Conservation (phyloP, 768 basidiomycete genomes). For the Tulasnella sp. region DNA sequence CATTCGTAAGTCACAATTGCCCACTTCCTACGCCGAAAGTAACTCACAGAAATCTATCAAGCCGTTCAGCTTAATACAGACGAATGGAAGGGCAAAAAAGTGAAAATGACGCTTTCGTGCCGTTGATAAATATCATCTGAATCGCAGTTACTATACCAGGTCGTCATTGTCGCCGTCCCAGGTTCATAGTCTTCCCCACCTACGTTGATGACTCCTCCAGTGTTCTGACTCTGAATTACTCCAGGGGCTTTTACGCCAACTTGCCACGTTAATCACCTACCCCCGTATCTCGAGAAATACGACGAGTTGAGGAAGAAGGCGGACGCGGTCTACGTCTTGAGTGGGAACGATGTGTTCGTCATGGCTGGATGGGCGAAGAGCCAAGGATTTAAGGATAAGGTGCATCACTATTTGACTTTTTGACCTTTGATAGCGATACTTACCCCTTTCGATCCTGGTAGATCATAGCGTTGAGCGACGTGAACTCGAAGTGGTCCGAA, state of each 20-base stretch:
- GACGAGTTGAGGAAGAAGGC: conserved; percentile 31
- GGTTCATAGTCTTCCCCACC: conserved; percentile 44
- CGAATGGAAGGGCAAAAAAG: conserved; percentile 59
- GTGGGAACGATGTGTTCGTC: conserved; percentile 22
- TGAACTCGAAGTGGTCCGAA: conserved; percentile 44
- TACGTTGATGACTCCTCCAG: no score
- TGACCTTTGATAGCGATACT: not conserved
- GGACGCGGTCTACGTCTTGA: conserved; percentile 22
- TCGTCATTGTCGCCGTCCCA: conserved; percentile 67
- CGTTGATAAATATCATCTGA: not conserved
- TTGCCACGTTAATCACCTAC: conserved; percentile 40
- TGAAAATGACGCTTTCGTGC: not conserved
- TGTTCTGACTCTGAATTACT: not conserved
- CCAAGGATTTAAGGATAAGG: conserved; percentile 23
- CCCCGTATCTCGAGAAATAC: conserved; percentile 27
- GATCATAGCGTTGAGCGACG: conserved; percentile 53
- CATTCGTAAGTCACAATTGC: conserved; percentile 38
- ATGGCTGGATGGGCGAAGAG: conserved; percentile 25
- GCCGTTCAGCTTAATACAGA: conserved; percentile 46
- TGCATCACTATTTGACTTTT: not conserved
- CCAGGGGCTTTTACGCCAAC: conserved; percentile 25
- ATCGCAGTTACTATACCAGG: no score
- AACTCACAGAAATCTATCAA: conserved; percentile 21
- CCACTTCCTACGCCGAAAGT: not conserved
- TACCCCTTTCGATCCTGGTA: conserved; percentile 23